Evolutionary conservation across 495 filamentous ascomycete genomes (phyloP).

Genomic region (Peziza echinospora): DNA sequence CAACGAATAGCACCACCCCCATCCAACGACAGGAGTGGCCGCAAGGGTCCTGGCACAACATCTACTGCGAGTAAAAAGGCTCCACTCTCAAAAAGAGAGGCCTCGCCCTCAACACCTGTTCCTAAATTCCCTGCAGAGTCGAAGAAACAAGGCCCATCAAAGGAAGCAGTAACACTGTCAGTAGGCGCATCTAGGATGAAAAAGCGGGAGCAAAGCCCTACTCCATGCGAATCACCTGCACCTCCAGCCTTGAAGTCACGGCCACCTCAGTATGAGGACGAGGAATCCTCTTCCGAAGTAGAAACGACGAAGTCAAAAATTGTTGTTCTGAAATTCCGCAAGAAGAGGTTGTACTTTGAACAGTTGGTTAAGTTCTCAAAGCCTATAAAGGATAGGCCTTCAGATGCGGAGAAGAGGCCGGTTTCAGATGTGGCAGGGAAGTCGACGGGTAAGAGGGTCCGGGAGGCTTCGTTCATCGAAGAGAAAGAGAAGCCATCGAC

Average conservation of each 20-base stretch:
- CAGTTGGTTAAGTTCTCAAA: conserved; percentile 9
- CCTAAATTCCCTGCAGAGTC: conserved; percentile 9
- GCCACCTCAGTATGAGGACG: conserved; percentile 1
- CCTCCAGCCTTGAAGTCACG: conserved; percentile 6
- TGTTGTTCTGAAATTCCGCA: conserved; percentile 15
- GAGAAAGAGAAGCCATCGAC: too few relatives aligned
- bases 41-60: conserved; percentile 5
- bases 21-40: too few relatives aligned
- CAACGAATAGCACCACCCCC: not conserved
- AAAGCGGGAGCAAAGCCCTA: conserved; percentile 18
- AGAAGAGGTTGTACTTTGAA: conserved; percentile 10
- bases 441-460: not conserved
- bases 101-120: conserved; percentile 11
- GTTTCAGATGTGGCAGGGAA: not conserved
- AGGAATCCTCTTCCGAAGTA: not conserved
- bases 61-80: conserved; percentile 13
- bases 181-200: conserved; percentile 2
- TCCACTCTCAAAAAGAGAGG: conserved; percentile 9
- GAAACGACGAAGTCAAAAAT: conserved; percentile 7
- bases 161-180: conserved; percentile 14
- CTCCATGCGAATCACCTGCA: conserved; percentile 10
- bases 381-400: not conserved
- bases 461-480: too few relatives aligned
- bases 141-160: conserved; percentile 11
- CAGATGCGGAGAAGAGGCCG: not conserved